Conservation (phyloP, 768 basidiomycete species). For the Clathrus columnatus region DNA sequence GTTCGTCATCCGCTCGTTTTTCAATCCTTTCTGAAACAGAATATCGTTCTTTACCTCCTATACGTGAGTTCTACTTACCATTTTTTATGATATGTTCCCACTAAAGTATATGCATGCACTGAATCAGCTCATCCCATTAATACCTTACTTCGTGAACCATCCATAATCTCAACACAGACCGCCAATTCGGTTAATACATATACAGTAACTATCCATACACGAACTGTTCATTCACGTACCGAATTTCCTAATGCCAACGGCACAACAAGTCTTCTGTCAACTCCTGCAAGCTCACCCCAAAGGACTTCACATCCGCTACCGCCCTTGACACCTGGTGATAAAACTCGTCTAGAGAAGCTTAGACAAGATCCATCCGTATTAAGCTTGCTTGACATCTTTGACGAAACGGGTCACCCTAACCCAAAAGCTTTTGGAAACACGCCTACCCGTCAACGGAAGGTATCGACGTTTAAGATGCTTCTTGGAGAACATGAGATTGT, state of each 20-base stretch:
- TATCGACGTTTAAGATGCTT: slow-evolving; percentile 67
- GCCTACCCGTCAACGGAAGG: slow-evolving; percentile 41
- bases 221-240: slow-evolving; percentile 50
- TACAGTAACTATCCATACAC: slow-evolving; percentile 61
- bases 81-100: slow-evolving; percentile 10
- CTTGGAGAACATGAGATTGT: slow-evolving; percentile 41
- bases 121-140: slow-evolving; percentile 46
- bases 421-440: slow-evolving; percentile 58
- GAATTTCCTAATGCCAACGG: slow-evolving; percentile 58
- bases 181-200: slow-evolving; percentile 26
- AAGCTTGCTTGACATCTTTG: slow-evolving; percentile 64
- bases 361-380: slow-evolving; percentile 74
- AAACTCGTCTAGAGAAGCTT: slow-evolving; percentile 46
- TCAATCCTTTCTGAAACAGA: slow-evolving; percentile 47
- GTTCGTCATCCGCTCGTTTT: slow-evolving; percentile 65
- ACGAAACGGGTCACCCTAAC: slow-evolving; percentile 58
- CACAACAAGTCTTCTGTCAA: slow-evolving; percentile 20
- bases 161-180: slow-evolving; percentile 35
- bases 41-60: slow-evolving; percentile 50
- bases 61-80: slow-evolving; percentile 43
- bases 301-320: slow-evolving; percentile 13
- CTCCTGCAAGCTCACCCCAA: slow-evolving; percentile 19
- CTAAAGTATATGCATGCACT: slow-evolving; percentile 27
- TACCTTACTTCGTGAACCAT: slow-evolving; percentile 44
- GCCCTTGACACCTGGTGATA: slow-evolving; percentile 36